phyloP scores from a whole-genome alignment of 2,329 filamentous ascomycete genomes.

The Annulohypoxylon truncatum region DNA sequence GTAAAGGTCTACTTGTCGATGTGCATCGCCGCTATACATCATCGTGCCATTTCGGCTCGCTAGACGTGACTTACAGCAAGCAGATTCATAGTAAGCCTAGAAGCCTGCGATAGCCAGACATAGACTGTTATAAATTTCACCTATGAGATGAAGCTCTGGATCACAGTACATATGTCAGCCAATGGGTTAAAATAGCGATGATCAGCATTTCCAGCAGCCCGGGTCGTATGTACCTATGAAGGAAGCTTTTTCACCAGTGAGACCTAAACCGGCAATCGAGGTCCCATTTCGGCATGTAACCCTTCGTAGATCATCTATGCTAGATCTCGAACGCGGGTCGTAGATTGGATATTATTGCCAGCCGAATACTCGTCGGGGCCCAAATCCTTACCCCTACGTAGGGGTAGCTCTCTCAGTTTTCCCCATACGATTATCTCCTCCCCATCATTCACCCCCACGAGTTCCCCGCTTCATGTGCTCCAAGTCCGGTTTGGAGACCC shows the following conservation, averaged over 20 bases:
- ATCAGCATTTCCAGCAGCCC: constrained; percentile 19
- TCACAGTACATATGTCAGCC: too few relatives aligned
- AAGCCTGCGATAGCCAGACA: not conserved
- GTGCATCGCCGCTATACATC: too few relatives aligned
- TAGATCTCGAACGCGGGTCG: not conserved
- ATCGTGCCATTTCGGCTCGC: too few relatives aligned
- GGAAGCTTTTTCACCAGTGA: not conserved
- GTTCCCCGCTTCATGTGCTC: constrained; percentile 9
- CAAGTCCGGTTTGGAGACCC: constrained; percentile 7
- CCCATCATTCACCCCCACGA: not conserved
- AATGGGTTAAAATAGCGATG: not conserved
- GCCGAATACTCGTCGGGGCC: constrained; percentile 5
- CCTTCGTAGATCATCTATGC: not conserved
- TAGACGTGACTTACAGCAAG: too few relatives aligned
- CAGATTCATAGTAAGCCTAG: too few relatives aligned
- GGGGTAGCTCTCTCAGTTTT: constrained; percentile 12
- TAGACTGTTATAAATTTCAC: not conserved
- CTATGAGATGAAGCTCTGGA: not conserved
- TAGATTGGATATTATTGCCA: constrained; percentile 28
- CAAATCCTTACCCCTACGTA: not conserved
- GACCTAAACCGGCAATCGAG: not conserved
- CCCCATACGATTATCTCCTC: constrained; percentile 4
- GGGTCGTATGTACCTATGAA: constrained; percentile 18
- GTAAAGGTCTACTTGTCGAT: too few relatives aligned
- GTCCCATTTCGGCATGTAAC: constrained; percentile 6